Percentiles rank a stretch among this genome's conserved stretches.
Evolutionary conservation across 2,329 filamentous ascomycete genomes (phyloP).

Genomic region (Blastomyces parvus): DNA sequence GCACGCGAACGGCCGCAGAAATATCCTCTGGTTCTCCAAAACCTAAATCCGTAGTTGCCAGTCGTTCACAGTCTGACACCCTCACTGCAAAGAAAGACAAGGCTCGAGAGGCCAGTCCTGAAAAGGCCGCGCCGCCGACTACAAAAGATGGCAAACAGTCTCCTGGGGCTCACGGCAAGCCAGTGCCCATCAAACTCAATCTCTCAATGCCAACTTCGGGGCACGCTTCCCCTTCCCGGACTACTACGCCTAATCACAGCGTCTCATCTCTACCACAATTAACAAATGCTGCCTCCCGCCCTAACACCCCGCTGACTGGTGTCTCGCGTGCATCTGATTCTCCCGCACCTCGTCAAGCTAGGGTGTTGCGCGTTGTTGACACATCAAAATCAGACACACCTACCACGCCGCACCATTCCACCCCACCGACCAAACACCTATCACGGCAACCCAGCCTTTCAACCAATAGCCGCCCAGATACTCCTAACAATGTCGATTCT

Average conservation of each 20-base stretch:
- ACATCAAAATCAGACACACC: conserved; percentile 45
- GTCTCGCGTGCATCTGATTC: conserved; percentile 32
- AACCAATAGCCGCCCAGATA: conserved; percentile 50
- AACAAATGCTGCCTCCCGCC: conserved; percentile 36
- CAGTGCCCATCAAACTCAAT: conserved; percentile 29
- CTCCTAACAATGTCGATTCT: conserved; percentile 50
- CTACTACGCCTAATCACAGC: conserved; percentile 19
- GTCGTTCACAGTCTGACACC: conserved; percentile 17
- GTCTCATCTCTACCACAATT: conserved; percentile 14
- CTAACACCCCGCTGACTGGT: conserved; percentile 39
- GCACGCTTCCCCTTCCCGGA: conserved; percentile 17
- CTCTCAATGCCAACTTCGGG: conserved; percentile 20
- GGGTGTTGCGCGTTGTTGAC: conserved; percentile 49
- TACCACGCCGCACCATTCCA: conserved; percentile 23
- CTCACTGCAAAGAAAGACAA: conserved; percentile 6
- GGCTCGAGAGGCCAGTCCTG: neutral
- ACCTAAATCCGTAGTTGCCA: conserved; percentile 19
- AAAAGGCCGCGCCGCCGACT: neutral
- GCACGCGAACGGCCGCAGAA: conserved; percentile 27
- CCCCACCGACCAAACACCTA: conserved; percentile 24
- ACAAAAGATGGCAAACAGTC: neutral
- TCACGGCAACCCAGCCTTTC: conserved; percentile 38
- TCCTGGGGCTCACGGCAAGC: conserved; percentile 17
- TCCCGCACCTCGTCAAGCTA: conserved; percentile 33
- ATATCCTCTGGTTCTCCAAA: conserved; percentile 37